Base-by-base conservation (phyloP, 495 filamentous ascomycete genomes). In the Penicillium pulvis region DNA sequence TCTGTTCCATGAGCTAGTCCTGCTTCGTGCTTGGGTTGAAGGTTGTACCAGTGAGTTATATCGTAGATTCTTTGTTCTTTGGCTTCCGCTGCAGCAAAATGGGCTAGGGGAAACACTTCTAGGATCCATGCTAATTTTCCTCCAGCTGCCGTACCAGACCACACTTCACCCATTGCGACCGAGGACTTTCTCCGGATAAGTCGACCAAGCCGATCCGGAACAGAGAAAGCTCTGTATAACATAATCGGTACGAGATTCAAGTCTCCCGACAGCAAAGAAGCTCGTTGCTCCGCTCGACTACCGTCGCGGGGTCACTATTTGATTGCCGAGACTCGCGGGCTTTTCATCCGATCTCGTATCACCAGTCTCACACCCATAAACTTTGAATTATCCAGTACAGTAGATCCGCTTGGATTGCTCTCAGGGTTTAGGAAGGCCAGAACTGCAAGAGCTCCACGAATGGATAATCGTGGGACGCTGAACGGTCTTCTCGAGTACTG, bases 391-490 rank as follows among this genome's bases (percentile, higher is more conserved):
- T 19, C 20, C 16, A n/a, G 14, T 17, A 16, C 9, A 49, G 3
- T n/a, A 31, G n/a, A 19, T 17, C 47, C 47, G 6, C 24, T 43
- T 17, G 14, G 45, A 42, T 51, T 20, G 43, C 51, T 28, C 23
- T 44, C 46, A 44, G 46, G 20, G 35, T n/a, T 28, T 11, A 39
- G 26, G 50, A 23, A 52, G 2, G 42, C 42, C 36, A 17, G 52
- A 61, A 56, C 57, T 69, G 62, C 56, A 28, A 41, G 53, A 59
- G 57, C 59, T 46, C 31, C 47, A 64, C 70, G 67, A 57, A 79
- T 75, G 76, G 70, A 72, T 59, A 73, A 72, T 73, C 78, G 76
- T 79, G 78, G 78, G 76, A 78, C 76, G 76, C 78, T 55, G 63
- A 76, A 79, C 73, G 75, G 76, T 79, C 75, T 76, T 62, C 78